phyloP scores from a whole-genome alignment of 345 rosid genomes.

The Syzygium aromaticum region DNA sequence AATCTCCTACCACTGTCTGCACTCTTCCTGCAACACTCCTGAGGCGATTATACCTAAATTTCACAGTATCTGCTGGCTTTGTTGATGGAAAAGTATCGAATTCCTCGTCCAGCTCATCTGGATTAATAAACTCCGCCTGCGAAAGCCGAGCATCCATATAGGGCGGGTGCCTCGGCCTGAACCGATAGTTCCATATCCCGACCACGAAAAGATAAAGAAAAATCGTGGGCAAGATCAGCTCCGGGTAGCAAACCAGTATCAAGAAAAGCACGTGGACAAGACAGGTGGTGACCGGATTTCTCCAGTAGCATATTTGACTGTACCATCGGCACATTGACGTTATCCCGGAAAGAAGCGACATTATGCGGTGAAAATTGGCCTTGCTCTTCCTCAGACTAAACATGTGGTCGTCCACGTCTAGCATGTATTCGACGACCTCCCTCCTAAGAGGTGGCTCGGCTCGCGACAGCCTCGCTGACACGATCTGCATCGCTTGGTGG shows the following conservation, averaged over 20 bases:
- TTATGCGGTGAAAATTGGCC: slow-evolving; percentile 82
- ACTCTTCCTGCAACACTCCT: slow-evolving; percentile 78
- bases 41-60: slow-evolving; percentile 79
- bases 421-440: slow-evolving; percentile 89
- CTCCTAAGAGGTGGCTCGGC: slow-evolving; percentile 90
- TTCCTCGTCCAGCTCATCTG: slow-evolving; percentile 96
- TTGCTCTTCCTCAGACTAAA: slow-evolving; percentile 90
- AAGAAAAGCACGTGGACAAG: slow-evolving; percentile 71
- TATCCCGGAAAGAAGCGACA: slow-evolving; percentile 62
- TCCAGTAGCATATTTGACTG: slow-evolving; percentile 71
- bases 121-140: slow-evolving; percentile 52
- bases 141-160: slow-evolving; percentile 89
- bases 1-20: slow-evolving; percentile 79
- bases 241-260: slow-evolving; percentile 85
- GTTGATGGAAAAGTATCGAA: slow-evolving; percentile 71
- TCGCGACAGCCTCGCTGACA: slow-evolving; percentile 61
- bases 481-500: slow-evolving; percentile 83
- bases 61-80: slow-evolving; percentile 45
- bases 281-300: slow-evolving; percentile 76
- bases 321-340: slow-evolving; percentile 72
- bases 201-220: slow-evolving; percentile 85
- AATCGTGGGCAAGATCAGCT: slow-evolving; percentile 74
- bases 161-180: slow-evolving; percentile 80
- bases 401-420: slow-evolving; percentile 89
- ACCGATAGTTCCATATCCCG: slow-evolving; percentile 92